phyloP scores from a whole-genome alignment of 495 filamentous ascomycete genomes.

The Aspergillus conjunctus region DNA sequence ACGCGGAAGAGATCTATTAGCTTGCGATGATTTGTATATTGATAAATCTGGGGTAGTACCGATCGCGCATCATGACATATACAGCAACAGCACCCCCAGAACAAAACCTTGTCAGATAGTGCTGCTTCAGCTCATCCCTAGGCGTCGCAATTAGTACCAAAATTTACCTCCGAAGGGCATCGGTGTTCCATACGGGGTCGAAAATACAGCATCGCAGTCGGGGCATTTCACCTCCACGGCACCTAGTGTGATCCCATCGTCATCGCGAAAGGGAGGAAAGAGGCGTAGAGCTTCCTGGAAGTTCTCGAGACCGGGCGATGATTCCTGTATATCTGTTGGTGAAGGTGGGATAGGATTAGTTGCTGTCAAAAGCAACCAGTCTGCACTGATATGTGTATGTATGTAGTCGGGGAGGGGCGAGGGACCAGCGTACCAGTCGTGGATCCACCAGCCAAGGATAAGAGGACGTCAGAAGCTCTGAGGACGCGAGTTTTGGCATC shows the following conservation, averaged over 20 bases:
- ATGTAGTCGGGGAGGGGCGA: conserved; percentile 8
- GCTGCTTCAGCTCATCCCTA: conserved; percentile 33
- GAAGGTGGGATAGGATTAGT: neutral
- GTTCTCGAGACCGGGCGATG: conserved; percentile 25
- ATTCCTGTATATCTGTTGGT: conserved; percentile 18
- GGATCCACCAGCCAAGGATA: conserved; percentile 28
- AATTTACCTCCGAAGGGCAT: neutral
- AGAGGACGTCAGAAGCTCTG: conserved; percentile 27
- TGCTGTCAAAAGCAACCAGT: neutral
- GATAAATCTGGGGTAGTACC: conserved; percentile 17
- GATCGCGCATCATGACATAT: conserved; percentile 39
- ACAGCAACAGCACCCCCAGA: conserved; percentile 32
- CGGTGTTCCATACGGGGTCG: conserved; percentile 25
- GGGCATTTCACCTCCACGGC: conserved; percentile 31
- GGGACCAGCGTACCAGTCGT: conserved; percentile 23
- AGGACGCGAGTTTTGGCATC: conserved; percentile 25
- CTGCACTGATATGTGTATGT: conserved; percentile 9
- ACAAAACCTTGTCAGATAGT: conserved; percentile 35
- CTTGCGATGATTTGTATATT: neutral
- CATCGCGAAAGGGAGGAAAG: conserved; percentile 33
- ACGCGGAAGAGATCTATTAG: conserved; percentile 4
- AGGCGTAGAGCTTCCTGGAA: conserved; percentile 33
- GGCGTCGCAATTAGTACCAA: neutral
- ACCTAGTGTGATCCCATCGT: conserved; percentile 28
- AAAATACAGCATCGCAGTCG: conserved; percentile 37